Base-by-base conservation (phyloP, 2,329 filamentous ascomycete species). In the Coleophoma eucalyptorum region DNA sequence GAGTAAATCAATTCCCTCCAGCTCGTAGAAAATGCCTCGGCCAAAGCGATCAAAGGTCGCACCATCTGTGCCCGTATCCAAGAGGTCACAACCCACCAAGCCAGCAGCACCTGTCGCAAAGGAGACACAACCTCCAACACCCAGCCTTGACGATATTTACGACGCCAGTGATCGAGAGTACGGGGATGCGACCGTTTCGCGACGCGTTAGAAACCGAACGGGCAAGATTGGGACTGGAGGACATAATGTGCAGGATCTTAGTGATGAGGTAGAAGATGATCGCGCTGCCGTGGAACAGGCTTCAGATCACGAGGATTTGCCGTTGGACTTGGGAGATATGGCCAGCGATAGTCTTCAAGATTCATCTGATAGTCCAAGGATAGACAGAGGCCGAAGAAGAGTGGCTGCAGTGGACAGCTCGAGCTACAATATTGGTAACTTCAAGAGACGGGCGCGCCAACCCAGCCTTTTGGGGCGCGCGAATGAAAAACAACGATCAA, bases 351-450 rank as follows among this genome's bases (percentile, higher is more conserved):
- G 13, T 18, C 13, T 18, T 38, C 16, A 15, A 11, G 35, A 38
- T 38, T 15, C 35, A 18, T 38, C 35, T 5, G 16, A 18, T 38
- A 38, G 35, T 18, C 35, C 35, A n/a, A 11, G 15, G 35, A 38
- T 38, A 3, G 35, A 38, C 5, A 18, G 13, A n/a, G 35, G 35
- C 15, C 35, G 35, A 15, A 38, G 31, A 35, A 42, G 50, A 43
- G 46, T 31, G 13, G 26, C 26, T 26, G 26, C 26, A 26, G 26
- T 26, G 26, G 26, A 26, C 26, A 26, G 26, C 26, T 70, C 70
- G 11, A 67, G 66, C 11, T 66, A 72, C 58, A 84, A 79, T 50
- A 74, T 84, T 47, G 66, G 60, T 54, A 66, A 60, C 51, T 63
- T 63, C 57, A 65, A 57, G 59, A 67, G 58, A 58, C 64, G 61